Conservation (phyloP, 2,329 filamentous ascomycete genomes). For the Aspergillus spinulosporus region DNA sequence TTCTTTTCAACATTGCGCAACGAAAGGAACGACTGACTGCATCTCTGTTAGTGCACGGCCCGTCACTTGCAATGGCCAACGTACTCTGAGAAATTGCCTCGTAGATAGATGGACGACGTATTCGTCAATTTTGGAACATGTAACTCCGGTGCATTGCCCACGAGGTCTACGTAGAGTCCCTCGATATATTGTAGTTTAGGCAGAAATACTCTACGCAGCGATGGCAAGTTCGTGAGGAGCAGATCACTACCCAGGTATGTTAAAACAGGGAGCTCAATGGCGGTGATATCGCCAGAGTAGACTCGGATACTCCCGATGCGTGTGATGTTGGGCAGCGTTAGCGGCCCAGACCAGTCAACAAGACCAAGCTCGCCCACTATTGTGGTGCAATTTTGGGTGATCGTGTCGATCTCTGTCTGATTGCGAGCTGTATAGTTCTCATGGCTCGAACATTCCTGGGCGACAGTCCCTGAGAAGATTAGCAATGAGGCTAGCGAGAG, state of each 20-base stretch:
- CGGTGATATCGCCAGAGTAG: neutral
- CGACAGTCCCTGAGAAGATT: neutral
- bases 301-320: neutral
- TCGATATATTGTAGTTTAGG: neutral
- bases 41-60: neutral
- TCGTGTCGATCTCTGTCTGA: neutral
- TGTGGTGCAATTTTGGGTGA: neutral
- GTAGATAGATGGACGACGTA: neutral
- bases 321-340: slow-evolving; percentile 1
- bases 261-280: neutral
- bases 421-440: slow-evolving; percentile 1
- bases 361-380: slow-evolving; percentile 1
- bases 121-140: neutral
- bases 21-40: neutral
- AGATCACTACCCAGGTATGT: neutral
- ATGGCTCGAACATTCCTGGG: slow-evolving; percentile 1
- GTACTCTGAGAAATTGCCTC: neutral
- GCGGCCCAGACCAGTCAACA: slow-evolving; percentile 2
- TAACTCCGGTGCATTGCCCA: neutral
- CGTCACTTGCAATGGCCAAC: neutral
- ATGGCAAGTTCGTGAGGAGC: slow-evolving; percentile 1
- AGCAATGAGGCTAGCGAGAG: neutral
- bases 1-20: neutral
- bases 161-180: neutral
- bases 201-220: neutral